These are phyloP conservation scores for Metschnikowia baotianmanensis DNA, from an alignment of 805 yeast species.

Conservation along the genomic window DNA sequence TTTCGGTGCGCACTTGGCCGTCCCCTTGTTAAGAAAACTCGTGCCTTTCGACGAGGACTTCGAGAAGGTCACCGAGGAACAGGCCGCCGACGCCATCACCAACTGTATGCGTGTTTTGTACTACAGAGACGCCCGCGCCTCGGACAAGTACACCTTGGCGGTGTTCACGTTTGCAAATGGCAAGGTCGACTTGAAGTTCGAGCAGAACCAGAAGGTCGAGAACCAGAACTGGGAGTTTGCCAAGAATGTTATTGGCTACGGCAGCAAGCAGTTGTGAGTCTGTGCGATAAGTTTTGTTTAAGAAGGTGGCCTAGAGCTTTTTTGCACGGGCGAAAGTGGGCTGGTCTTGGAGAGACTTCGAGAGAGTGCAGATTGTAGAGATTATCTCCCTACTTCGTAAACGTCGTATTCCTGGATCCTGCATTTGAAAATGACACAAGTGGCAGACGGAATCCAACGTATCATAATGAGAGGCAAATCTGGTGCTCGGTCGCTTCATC, in stretches of 20 bases:
- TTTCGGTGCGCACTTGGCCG: constrained; percentile 91
- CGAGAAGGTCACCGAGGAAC: constrained; percentile 61
- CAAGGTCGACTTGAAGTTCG: constrained; percentile 54
- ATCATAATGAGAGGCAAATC: no score
- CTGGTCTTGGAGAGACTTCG: no score
- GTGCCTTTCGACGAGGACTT: constrained; percentile 79
- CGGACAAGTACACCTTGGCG: constrained; percentile 80
- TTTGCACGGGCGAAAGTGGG: no score
- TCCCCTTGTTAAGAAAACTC: constrained; percentile 83
- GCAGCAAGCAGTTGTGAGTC: constrained; percentile 54
- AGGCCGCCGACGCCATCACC: constrained; percentile 73
- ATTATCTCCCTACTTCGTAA: no score
- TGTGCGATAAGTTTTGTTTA: no score
- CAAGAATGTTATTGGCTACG: constrained; percentile 83
- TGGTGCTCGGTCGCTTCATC: no score
- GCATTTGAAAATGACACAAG: no score
- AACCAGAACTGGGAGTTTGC: constrained; percentile 91
- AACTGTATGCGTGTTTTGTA: constrained; percentile 92
- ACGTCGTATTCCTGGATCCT: no score
- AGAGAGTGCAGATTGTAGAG: no score
- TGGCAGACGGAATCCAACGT: no score
- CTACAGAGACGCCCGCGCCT: constrained; percentile 94
- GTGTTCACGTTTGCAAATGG: constrained; percentile 53
- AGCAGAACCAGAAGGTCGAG: constrained; percentile 64
- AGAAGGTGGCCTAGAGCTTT: no score